phyloP scores from a whole-genome alignment of 2,329 filamentous ascomycete genomes.

The Pyricularia grisea region DNA sequence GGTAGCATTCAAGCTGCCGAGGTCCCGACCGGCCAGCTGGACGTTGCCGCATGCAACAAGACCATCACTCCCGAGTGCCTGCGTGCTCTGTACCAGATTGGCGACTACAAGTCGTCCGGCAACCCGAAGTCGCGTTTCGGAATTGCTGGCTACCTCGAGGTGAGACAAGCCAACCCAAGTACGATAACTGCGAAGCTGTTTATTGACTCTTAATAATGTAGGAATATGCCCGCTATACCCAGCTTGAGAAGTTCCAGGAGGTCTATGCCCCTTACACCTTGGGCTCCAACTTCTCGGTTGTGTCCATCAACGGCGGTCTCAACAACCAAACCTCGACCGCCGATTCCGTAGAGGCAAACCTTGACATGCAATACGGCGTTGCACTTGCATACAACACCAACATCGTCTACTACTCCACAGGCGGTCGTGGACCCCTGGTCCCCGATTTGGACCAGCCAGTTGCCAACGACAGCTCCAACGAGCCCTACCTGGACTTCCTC shows the following conservation, averaged over 20 bases:
- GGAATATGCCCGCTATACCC: slow-evolving; percentile 32
- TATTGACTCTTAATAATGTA: slow-evolving; percentile 25
- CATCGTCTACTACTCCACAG: slow-evolving; percentile 33
- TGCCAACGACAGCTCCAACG: slow-evolving; percentile 30
- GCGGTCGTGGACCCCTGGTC: slow-evolving; percentile 26
- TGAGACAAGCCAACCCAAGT: slow-evolving; percentile 7
- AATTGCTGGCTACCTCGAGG: slow-evolving; percentile 38
- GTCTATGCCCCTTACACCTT: slow-evolving; percentile 8
- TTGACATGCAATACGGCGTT: slow-evolving; percentile 39
- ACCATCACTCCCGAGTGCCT: slow-evolving; percentile 34
- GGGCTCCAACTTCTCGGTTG: slow-evolving; percentile 20
- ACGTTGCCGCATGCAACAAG: slow-evolving; percentile 16
- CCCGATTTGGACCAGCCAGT: slow-evolving; percentile 22
- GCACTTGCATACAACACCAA: slow-evolving; percentile 32
- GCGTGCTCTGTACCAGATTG: slow-evolving; percentile 33
- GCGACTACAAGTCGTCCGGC: slow-evolving; percentile 39
- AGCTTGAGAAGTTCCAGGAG: slow-evolving; percentile 25
- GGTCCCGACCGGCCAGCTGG: slow-evolving; percentile 8
- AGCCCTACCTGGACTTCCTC: slow-evolving; percentile 47
- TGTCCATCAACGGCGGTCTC: slow-evolving; percentile 32
- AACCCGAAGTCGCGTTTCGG: slow-evolving; percentile 54
- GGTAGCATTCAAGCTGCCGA: slow-evolving; percentile 7
- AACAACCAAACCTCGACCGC: slow-evolving; percentile 30
- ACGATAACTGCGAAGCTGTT: background rate
- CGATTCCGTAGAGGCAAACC: slow-evolving; percentile 27